Base-by-base conservation (phyloP, 805 yeast species). In the Wickerhamiella hasegawae region DNA sequence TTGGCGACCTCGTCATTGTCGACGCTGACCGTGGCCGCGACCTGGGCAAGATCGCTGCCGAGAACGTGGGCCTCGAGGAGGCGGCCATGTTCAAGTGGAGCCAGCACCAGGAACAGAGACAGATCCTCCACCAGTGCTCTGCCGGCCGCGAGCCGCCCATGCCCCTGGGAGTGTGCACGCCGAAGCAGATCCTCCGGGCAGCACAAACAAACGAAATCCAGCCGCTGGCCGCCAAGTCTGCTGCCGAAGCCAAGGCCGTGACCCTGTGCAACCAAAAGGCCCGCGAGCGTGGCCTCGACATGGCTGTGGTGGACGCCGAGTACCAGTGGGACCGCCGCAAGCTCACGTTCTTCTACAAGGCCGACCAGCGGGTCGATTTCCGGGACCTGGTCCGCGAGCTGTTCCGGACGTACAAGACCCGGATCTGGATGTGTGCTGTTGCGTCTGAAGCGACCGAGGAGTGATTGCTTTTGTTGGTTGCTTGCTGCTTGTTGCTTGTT, bases 351-450 rank as follows among this genome's bases (percentile, higher is more conserved):
- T 80, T 78, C 57, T 76, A 76, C 53, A 48, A 52, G n/a, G 71
- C 76, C 35, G 61, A 62, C 34, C 69, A 70, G 43, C 62, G 92
- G 43, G 76, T 80, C 37, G 92, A 80, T 53, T 78, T 78, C 53
- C 61, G 90, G 41, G 84, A 76, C 44, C 65, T 79, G 52, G 84
- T 78, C 6, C 66, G 79, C 31, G 90, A 79, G 43, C 60, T 78
- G 38, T 78, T 78, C 58, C 61, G 80, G 40, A 68, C 73, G 34
- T 79, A 76, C 63, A 78, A 79, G 58, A 78, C 87, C 3, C 62
- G 90, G 44, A 78, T 78, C 48, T 80, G 92, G 92, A 77, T 80
- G 90, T 78, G 87, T 57, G 82, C 83, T 3, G 79, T 73, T 24
- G 35, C 39, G n/a, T 12, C 17, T 11, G 33, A 18, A 5, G 28